Base-by-base conservation (phyloP, 176 grass and related monocot species). In the Carex littledalei region DNA sequence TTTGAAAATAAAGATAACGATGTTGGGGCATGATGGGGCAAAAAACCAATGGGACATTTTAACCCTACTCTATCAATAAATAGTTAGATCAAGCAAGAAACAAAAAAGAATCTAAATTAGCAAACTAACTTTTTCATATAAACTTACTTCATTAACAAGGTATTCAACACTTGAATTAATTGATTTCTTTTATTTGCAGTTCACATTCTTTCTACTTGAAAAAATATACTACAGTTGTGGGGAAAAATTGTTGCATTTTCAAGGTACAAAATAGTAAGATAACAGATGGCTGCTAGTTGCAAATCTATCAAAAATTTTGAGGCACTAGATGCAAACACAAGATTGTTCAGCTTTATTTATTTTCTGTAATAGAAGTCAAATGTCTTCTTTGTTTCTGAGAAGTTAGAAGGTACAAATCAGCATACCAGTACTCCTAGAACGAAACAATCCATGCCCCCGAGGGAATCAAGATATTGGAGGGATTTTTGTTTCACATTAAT, bases 391-490 rank as follows among this genome's bases (percentile, higher is more conserved):
- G 22, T 22, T 49, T 50, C n/a, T 21, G 47, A 49, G n/a, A 10
- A 74, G 3, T 13, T 21, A 50, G n/a, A 74, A 52, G 10, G 70
- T 52, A 50, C 4, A 74, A 72, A 78, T 52, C 39, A 67, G 14
- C 90, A 79, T 94, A 99, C 96, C 93, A 99, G 54, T 71, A 89
- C 50, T 64, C 10, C 24, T 67, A 34, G 21, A 67, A 91, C 84
- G 20, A 39, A 26, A 45, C 0, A 11, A 86, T 91, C 96, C 78
- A 82, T 78, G 70, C 90, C 87, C 0, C 88, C 90, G 12, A 99
- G 88, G 83, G 96, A 99, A 90, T 99, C 96, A 85, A 99, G 91
- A 83, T 99, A 99, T 34, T 92, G 88, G 34, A 99, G 84, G 11
- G 59, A 89, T 50, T 88, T 94, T 72, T 84, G 59, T 67, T 89